Base-by-base conservation (phyloP, 331 rosid species). In the Acacia pycnantha region DNA sequence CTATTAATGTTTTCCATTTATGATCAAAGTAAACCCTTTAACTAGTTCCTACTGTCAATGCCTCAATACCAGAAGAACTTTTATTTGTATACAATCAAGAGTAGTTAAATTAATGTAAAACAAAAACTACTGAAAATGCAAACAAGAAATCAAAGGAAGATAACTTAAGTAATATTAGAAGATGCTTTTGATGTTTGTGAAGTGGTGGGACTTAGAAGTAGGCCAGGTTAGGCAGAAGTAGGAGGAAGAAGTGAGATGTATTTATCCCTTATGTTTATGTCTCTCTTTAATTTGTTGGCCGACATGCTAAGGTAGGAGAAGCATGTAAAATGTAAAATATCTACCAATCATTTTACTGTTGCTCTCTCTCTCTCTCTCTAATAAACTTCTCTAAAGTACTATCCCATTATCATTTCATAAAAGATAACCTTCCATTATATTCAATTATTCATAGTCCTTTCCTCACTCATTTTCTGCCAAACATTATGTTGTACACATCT, bases 191-290 rank as follows among this genome's bases (percentile, higher is more conserved):
- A 73, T 80, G 74, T 22, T 69, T 80, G 74, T 70, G 74, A 40
- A 88, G 81, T 83, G 83, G 88, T 83, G 84, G 89, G 88, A 78
- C 81, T 56, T 16, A 54, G 8, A 24, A 9, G 66, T 59, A 58
- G 64, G 26, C n/a, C 22, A 24, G 69, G 74, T 71, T 74, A 74
- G 86, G 79, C 80, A 74, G 24, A 78, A 70, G 62, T 74, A 76
- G 16, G 77, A 50, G 9, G 70, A 10, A 4, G 8, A 59, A 67
- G 54, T 79, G 48, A 29, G 9, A 73, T 26, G n/a, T 72, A 41
- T 19, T 41, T 59, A 54, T 73, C 70, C 76, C 75, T 33, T 73
- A 58, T 16, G 29, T 48, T 11, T 58, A 58, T 24, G 16, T 59
- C 14, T 58, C 64, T 22, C 65, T 22, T 58, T 22, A 22, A 24